Base-by-base conservation (phyloP, 768 basidiomycete genomes). In the Hebeloma cylindrosporum region DNA sequence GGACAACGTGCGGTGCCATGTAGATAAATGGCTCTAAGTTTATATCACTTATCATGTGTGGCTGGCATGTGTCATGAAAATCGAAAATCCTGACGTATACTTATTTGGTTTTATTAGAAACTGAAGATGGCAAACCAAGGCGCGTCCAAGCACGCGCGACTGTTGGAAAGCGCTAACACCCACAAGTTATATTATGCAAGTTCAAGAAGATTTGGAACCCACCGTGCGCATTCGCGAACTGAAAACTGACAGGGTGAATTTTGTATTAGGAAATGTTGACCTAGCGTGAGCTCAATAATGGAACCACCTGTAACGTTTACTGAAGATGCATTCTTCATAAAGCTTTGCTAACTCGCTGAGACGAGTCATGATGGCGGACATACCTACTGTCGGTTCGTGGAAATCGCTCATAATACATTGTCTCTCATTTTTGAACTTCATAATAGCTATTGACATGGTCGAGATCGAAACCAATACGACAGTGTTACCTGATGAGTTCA, bases 341-440 rank as follows among this genome's bases (percentile, higher is more conserved):
- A 93, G 93, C 34, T 88, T 95, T 56, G 95, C 95, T 42, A 99
- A 99, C 67, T 94, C 94, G 5, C 61, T 99, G 29, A 80, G 96
- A 57, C 77, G 96, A 56, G 87, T 92, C 28, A 85, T 97, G 73
- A 94, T 97, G 69, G 95, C 96, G 21, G 93, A 98, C 65, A 83
- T 99, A 51, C 90, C 94, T 13, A 98, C 96, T 46, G 79, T 99
- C 51, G 93, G 94, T 93, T 60, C 61, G 88, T 73, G 26, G 18
- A 27, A 6, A 16, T 18, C 8, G 22, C 31, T 25, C 9, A 9
- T n/a, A 39, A 23, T 21, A 18, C 9, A n/a, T n/a, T n/a, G n/a
- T 11, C 27, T 22, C 25, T 32, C 26, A 29, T 29, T 43, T 13
- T 11, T 27, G 51, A 21, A 41, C 29, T 5, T 29, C 26, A 26